A percentile compares a stretch with the other conserved stretches of the same genome.
These are phyloP conservation scores for Mallotus repandus DNA, from an alignment of 441 rosid species.

Conservation along the genomic window DNA sequence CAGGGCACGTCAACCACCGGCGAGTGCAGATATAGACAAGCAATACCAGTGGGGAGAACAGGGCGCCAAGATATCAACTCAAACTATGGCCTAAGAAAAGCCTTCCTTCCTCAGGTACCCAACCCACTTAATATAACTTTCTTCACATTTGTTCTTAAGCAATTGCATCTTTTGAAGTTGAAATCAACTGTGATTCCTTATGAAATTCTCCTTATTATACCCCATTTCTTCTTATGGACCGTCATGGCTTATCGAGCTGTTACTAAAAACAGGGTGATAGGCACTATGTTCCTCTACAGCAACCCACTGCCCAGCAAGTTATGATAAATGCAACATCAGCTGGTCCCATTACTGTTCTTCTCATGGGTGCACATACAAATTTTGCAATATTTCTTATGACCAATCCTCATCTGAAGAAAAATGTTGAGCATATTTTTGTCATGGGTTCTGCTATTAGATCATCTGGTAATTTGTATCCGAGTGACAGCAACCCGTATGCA, in stretches of 20 bases:
- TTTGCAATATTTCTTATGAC: slow-evolving; percentile 72
- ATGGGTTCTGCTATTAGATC: slow-evolving; percentile 63
- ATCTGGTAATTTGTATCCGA: slow-evolving; percentile 9
- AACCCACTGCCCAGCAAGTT: slow-evolving; percentile 76
- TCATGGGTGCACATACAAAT: slow-evolving; percentile 76
- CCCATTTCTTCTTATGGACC: no score
- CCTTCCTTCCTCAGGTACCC: slow-evolving; percentile 78
- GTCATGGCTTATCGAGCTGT: no score
- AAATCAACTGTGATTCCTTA: no score
- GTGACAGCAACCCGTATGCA: slow-evolving; percentile 80
- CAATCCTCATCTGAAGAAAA: slow-evolving; percentile 68
- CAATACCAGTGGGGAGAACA: slow-evolving; percentile 65
- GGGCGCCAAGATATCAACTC: slow-evolving; percentile 66
- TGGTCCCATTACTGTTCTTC: slow-evolving; percentile 60
- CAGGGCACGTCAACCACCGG: slow-evolving; percentile 77
- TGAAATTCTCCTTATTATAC: no score
- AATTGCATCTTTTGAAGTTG: background rate
- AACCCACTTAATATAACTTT: no score
- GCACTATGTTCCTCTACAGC: slow-evolving; percentile 67
- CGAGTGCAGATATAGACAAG: slow-evolving; percentile 80
- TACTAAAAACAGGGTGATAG: slow-evolving; percentile 60
- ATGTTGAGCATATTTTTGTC: slow-evolving; percentile 64
- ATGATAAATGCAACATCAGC: slow-evolving; percentile 55
- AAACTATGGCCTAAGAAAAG: slow-evolving; percentile 72
- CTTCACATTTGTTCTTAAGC: no score